Percentiles rank a stretch among this genome's conserved stretches.
These are phyloP conservation scores for Aspergillus pseudotamarii DNA, from an alignment of 2,329 filamentous ascomycete genomes.

Conservation along the genomic window DNA sequence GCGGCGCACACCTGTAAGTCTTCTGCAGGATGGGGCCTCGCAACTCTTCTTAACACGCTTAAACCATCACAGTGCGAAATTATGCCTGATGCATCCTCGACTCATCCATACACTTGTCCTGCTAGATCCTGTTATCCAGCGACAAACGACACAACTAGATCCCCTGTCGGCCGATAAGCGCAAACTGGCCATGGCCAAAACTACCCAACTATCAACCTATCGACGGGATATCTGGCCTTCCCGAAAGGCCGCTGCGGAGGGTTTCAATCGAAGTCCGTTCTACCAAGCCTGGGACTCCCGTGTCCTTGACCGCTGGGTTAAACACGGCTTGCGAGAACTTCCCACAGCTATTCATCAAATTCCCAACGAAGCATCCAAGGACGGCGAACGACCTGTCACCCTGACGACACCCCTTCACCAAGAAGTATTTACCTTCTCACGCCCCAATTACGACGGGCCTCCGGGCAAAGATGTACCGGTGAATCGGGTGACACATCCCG, in stretches of 20 bases:
- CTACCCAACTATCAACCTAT: conserved; percentile 62
- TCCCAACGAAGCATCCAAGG: conserved; percentile 18
- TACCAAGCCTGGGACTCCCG: conserved; percentile 81
- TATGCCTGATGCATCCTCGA: conserved; percentile 77
- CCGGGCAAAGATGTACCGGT: conserved; percentile 36
- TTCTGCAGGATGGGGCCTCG: neutral
- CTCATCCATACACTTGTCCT: conserved; percentile 75
- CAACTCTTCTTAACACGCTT: conserved; percentile 6
- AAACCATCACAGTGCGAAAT: conserved; percentile 53
- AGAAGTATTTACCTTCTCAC: conserved; percentile 65
- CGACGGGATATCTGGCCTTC: conserved; percentile 84
- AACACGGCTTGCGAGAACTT: conserved; percentile 73
- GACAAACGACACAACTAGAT: conserved; percentile 45
- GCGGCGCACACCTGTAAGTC: conserved; percentile 67
- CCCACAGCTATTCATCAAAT: conserved; percentile 59
- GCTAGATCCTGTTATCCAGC: conserved; percentile 79
- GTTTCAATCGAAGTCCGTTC: conserved; percentile 71
- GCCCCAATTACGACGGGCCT: conserved; percentile 64
- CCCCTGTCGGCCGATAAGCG: conserved; percentile 22
- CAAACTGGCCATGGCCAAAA: conserved; percentile 35
- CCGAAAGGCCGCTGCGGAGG: conserved; percentile 65
- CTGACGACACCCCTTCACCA: conserved; percentile 81
- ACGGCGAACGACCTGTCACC: conserved; percentile 59
- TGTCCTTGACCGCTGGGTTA: conserved; percentile 73
- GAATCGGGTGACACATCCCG: conserved; percentile 49